Percentiles rank a stretch among this genome's conserved stretches.
These are phyloP conservation scores for Calvatia gigantea DNA, from an alignment of 768 basidiomycete genomes.

Conservation along the genomic window DNA sequence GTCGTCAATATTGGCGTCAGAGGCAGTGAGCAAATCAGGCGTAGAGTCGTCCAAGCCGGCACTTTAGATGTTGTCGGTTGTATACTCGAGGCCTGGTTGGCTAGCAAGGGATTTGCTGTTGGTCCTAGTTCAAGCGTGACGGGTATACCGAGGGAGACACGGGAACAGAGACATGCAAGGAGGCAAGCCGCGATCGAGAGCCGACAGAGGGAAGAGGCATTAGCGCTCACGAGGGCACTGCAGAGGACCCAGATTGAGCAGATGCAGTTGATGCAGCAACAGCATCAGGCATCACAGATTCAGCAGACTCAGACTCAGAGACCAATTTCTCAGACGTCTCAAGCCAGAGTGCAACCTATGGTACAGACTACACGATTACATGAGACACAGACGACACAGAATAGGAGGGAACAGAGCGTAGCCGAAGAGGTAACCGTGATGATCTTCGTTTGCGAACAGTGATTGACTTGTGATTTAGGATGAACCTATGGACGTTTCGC, in stretches of 20 bases:
- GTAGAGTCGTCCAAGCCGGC: slow-evolving; percentile 91
- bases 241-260: slow-evolving; percentile 41
- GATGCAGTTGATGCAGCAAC: slow-evolving; percentile 16
- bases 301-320: background rate
- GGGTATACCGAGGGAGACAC: slow-evolving; percentile 68
- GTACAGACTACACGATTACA: background rate
- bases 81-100: slow-evolving; percentile 90
- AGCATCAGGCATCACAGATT: background rate
- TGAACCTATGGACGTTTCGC: slow-evolving; percentile 28
- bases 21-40: slow-evolving; percentile 88
- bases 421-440: slow-evolving; percentile 8
- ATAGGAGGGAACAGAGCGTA: background rate
- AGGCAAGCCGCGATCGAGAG: slow-evolving; percentile 52
- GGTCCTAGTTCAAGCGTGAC: slow-evolving; percentile 77
- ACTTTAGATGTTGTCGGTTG: slow-evolving; percentile 92
- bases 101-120: slow-evolving; percentile 82
- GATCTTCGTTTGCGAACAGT: slow-evolving; percentile 14
- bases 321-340: background rate
- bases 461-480: slow-evolving; percentile 17
- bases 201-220: slow-evolving; percentile 59
- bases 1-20: slow-evolving; percentile 96
- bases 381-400: background rate
- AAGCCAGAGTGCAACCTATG: background rate
- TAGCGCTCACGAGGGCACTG: slow-evolving; percentile 53
- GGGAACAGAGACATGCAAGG: slow-evolving; percentile 68